Evolutionary conservation across 2,329 filamentous ascomycete genomes (phyloP).

Genomic region (Colletotrichum camelliae): DNA sequence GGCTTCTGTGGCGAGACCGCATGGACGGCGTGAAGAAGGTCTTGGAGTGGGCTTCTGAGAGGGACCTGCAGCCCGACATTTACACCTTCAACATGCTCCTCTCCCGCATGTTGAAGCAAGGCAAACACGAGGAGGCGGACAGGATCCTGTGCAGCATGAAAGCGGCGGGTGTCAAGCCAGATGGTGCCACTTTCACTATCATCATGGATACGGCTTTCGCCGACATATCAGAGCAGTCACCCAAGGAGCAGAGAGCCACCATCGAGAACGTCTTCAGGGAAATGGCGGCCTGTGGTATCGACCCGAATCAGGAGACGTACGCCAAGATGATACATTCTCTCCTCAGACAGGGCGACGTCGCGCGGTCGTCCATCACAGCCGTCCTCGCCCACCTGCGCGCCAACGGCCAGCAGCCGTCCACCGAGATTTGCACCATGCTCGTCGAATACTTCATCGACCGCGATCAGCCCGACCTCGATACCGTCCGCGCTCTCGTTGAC

Average conservation of each 20-base stretch:
- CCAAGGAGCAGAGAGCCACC: constrained; percentile 55
- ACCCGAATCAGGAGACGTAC: constrained; percentile 68
- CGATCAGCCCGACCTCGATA: constrained; percentile 61
- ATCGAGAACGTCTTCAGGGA: constrained; percentile 61
- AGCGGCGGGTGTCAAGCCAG: constrained; percentile 56
- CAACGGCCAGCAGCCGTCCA: constrained; percentile 56
- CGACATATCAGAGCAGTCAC: constrained; percentile 41
- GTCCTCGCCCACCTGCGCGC: constrained; percentile 68
- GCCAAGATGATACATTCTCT: constrained; percentile 73
- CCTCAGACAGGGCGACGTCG: constrained; percentile 48
- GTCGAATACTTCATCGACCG: constrained; percentile 69
- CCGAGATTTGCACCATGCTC: constrained; percentile 78
- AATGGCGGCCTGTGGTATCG: constrained; percentile 62
- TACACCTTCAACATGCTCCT: constrained; percentile 75
- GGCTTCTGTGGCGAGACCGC: constrained; percentile 58
- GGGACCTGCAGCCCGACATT: constrained; percentile 61
- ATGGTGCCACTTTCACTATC: constrained; percentile 76
- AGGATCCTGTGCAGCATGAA: constrained; percentile 66
- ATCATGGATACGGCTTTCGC: constrained; percentile 66
- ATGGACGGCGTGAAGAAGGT: constrained; percentile 56
- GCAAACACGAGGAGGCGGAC: constrained; percentile 52
- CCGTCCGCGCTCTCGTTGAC: constrained; percentile 65
- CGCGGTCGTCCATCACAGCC: constrained; percentile 57
- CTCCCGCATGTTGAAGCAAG: constrained; percentile 58
- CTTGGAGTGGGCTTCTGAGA: constrained; percentile 62